Conservation (phyloP, 768 basidiomycete species). For the Boletus rubropictus region DNA sequence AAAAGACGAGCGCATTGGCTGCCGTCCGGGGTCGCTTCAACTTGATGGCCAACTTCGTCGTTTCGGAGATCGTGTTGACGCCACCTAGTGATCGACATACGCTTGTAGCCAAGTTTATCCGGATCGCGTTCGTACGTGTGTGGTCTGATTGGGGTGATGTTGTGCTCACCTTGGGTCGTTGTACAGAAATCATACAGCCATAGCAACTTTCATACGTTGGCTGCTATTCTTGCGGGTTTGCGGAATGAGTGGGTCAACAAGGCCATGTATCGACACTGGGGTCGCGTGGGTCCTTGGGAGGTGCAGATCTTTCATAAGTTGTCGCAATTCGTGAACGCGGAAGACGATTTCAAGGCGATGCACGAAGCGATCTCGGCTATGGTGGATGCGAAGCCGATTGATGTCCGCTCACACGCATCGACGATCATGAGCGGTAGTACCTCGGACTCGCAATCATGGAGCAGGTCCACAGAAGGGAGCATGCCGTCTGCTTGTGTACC, state of each 20-base stretch:
- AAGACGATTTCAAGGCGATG: conserved; percentile 71
- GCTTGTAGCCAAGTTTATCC: conserved; percentile 74
- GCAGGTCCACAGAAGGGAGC: conserved; percentile 37
- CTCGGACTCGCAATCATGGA: conserved; percentile 36
- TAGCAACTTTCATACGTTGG: conserved; percentile 73
- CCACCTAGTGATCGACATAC: conserved; percentile 55
- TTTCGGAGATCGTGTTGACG: conserved; percentile 77
- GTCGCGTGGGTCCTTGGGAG: conserved; percentile 63
- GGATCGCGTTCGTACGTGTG: conserved; percentile 71
- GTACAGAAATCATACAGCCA: conserved; percentile 72
- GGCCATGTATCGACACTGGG: conserved; percentile 65
- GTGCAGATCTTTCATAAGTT: conserved; percentile 68
- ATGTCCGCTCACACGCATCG: conserved; percentile 47
- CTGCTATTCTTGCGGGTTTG: conserved; percentile 75
- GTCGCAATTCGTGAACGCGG: conserved; percentile 54
- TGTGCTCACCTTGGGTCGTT: neutral
- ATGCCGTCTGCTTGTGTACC: conserved; percentile 65
- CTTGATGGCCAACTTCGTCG: conserved; percentile 72
- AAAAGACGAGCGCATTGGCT: conserved; percentile 67
- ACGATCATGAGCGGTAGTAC: conserved; percentile 46
- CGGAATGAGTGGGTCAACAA: conserved; percentile 61
- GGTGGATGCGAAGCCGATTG: conserved; percentile 58
- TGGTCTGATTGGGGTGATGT: neutral
- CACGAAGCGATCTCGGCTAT: conserved; percentile 59
- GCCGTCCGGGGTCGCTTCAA: conserved; percentile 81